phyloP scores from a whole-genome alignment of 257 asterid species.

The Ilex asprella region DNA sequence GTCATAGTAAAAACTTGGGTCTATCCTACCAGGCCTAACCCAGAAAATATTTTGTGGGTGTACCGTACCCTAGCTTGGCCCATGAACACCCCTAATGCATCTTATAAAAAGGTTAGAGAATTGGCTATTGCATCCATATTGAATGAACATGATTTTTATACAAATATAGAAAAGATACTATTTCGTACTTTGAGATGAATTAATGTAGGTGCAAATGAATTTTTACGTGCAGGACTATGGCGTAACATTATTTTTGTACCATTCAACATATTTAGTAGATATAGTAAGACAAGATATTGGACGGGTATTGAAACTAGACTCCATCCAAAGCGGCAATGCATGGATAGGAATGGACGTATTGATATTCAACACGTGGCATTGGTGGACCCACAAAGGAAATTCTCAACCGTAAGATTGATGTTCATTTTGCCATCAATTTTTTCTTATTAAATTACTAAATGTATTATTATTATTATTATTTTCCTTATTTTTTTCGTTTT shows the following conservation, averaged over 20 bases:
- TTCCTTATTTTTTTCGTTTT: too few relatives aligned
- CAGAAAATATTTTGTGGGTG: too few relatives aligned
- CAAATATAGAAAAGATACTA: too few relatives aligned
- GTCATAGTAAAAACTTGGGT: too few relatives aligned
- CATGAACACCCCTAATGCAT: too few relatives aligned
- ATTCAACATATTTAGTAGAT: slow-evolving; percentile 41
- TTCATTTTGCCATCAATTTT: neutral
- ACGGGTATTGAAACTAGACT: slow-evolving; percentile 40
- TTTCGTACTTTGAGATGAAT: too few relatives aligned
- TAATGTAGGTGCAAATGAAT: neutral
- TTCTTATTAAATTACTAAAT: neutral
- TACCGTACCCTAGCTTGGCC: too few relatives aligned
- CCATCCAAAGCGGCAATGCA: slow-evolving; percentile 38
- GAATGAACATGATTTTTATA: too few relatives aligned
- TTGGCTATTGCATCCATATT: too few relatives aligned
- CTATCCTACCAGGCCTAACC: too few relatives aligned
- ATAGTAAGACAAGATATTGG: slow-evolving; percentile 29
- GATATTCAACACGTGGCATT: slow-evolving; percentile 66
- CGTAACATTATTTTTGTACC: slow-evolving; percentile 16
- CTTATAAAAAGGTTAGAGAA: too few relatives aligned
- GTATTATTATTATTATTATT: too few relatives aligned
- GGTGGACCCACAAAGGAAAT: slow-evolving; percentile 52
- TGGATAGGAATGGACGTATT: slow-evolving; percentile 57
- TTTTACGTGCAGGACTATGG: slow-evolving; percentile 10
- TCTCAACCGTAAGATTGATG: slow-evolving; percentile 24